Evolutionary conservation across 2,329 filamentous ascomycete genomes (phyloP), one percentile per base, ranked within the genome.

Genomic region (Boeremia lycopersici): DNA sequence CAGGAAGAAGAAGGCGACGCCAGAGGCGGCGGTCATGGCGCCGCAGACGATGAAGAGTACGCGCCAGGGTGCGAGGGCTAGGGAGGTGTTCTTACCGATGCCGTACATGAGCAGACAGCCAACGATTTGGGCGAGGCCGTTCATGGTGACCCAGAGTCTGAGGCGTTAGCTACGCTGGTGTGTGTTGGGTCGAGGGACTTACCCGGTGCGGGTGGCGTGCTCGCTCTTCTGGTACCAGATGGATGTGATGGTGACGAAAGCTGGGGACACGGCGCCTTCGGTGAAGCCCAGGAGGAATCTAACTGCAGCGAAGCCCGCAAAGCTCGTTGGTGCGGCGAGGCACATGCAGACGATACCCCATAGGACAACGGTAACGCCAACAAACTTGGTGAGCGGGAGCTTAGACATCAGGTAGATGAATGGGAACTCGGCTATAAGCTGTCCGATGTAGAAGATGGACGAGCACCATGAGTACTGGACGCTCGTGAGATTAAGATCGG

Each of bases 341-440:
- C 80, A 64, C 6, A 78, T 80, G 56, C 77, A 76, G 0, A 79
- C 74, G 42, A 73, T 65, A 1, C 78, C 78, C 78, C 77, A 79
- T 11, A 59, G 19, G 8, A 57, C n/a, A 1, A 82, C 73, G 0
- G 78, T 81, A 1, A 65, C 67, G 12, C 80, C 80, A 4, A 83
- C 80, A 53, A 82, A 81, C 51, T 79, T 80, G 31, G 79, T 77
- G n/a, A 84, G 62, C 8, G 75, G 79, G 4, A 83, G 70, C 4
- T 76, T 71, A 30, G 74, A 78, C 80, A 83, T 83, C 10, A 83
- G 67, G 59, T 82, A 82, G 43, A 81, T 80, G 53, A 79, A 80
- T 1, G 80, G 80, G 51, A 77, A 81, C 56, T 82, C 80, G 0
- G 79, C 75, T 2, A 80, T 46, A 9, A 65, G 48, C 38, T 61